Base-by-base conservation (phyloP, 768 basidiomycete genomes). In the Polyporus arcularius region DNA sequence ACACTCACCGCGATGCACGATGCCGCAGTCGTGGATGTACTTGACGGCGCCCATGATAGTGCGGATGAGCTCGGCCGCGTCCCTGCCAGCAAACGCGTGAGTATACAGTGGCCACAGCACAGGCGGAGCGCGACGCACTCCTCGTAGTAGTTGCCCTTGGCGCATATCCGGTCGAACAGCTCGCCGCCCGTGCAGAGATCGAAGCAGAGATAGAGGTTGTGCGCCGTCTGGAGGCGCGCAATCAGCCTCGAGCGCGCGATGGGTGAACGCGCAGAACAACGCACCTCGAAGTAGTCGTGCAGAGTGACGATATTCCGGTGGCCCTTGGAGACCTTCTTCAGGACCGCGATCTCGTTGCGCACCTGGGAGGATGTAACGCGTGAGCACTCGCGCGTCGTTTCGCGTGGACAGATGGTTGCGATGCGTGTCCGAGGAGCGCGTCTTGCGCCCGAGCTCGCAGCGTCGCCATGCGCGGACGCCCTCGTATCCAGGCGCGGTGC, bases 121-220 rank as follows among this genome's bases (percentile, higher is more conserved):
- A 30, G 35, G 45, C 30, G 32, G 18, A 40, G 51, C 57, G 57
- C 43, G 4, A 77, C 87, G 68, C 65, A 94, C 92, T 86, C 87
- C 76, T 99, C 96, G 70, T 94, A 95, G 74, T 97, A 98, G 72
- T 94, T 94, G 53, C 94, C 95, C 74, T 95, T 94, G 32, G 94
- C 94, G 70, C 96, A 98, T 79, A 99, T 98, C 52, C 96, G 85
- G 74, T 99, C 96, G 69, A 99, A 98, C n/a, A 99, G 86, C 75
- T 99, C 96, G 46, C 96, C 96, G 53, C 96, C 95, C 2, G 92
- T 95, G 79, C 96, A 98, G 9, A 98, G 85, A 75, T 98, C 96
- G 75, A 97, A 97, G 66, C 88, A 88, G 57, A 98, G 89, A 75
- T 98, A 94, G 49, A 97, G 83, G 69, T 96, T 97, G 75, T 96